Evolutionary conservation across 768 basidiomycete species (phyloP), one percentile per base, ranked within the genome.

Genomic region (Lactifluus hygrophoroides): DNA sequence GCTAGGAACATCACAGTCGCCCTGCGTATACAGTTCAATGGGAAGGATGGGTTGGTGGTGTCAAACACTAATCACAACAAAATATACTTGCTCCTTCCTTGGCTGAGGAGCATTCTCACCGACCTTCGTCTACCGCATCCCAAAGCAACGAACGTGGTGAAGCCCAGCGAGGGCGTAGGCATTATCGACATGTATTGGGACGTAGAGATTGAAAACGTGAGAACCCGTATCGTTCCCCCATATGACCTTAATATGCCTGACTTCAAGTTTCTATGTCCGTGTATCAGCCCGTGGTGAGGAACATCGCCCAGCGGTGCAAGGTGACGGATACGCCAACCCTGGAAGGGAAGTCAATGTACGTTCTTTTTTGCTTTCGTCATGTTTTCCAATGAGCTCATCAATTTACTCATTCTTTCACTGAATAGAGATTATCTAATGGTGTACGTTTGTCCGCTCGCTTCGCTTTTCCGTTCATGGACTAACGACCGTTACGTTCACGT

Each of bases 101-200:
- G 54, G 59, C 59, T 60, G 3, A 55, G 37, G 35, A 16, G 4
- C 3, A 32, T 25, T n/a, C 54, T 60, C 8, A 17, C 43, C 3
- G 27, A 9, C n/a, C 23, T 60, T 19, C 52, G 44, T 19, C 35
- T 60, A 19, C 59, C 59, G 27, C 43, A 51, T 47, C 59, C 59
- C 23, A 60, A 45, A 23, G 1, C 43, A 19, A 6, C 49, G 49
- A 60, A 60, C 30, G 23, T 60, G 21, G 10, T 56, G 5, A 56
- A 51, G 19, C 44, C 35, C 21, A 1, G 25, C 28, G 17, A 49
- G 27, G 21, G 14, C 35, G 38, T 37, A n/a, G 25, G 37, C 38
- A 16, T 34, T 28, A 40, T 60, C 21, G 59, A 60, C 10, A 47
- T 60, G 44, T 60, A 37, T 34, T 60, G 58, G 58, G 58, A 60